Percentiles rank a stretch among this genome's conserved stretches.
These are phyloP conservation scores for Mycena galericulata DNA, from an alignment of 768 basidiomycete species.

Conservation along the genomic window DNA sequence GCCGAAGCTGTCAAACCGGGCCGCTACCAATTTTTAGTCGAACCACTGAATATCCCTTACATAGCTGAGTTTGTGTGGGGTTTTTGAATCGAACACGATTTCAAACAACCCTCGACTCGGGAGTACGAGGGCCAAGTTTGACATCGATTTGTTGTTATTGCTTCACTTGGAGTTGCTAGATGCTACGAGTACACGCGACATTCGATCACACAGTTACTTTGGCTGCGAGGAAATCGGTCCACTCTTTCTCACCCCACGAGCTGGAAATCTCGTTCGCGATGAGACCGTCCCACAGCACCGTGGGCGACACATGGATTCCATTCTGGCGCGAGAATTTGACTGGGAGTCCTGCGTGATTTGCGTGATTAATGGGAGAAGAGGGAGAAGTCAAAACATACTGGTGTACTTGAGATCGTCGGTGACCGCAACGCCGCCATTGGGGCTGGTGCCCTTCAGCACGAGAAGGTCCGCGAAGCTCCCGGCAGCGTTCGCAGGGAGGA, in stretches of 20 bases:
- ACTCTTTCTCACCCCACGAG: conserved; percentile 85
- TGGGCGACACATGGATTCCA: conserved; percentile 91
- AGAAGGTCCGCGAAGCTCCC: conserved; percentile 72
- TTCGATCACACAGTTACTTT: conserved; percentile 61
- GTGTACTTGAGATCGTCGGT: conserved; percentile 91
- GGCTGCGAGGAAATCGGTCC: conserved; percentile 77
- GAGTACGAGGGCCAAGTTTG: too few relatives aligned
- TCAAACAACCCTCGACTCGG: too few relatives aligned
- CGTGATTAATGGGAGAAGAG: neutral
- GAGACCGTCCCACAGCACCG: conserved; percentile 82
- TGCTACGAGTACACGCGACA: too few relatives aligned
- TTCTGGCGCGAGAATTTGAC: conserved; percentile 95
- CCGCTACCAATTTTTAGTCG: too few relatives aligned
- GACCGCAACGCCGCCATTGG: conserved; percentile 86
- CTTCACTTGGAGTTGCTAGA: too few relatives aligned
- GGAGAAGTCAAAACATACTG: conserved; percentile 59
- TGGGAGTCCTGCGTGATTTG: conserved; percentile 42
- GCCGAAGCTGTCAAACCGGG: too few relatives aligned
- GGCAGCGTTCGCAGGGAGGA: conserved; percentile 63
- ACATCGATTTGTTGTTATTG: too few relatives aligned
- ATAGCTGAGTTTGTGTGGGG: too few relatives aligned
- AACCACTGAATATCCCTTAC: too few relatives aligned
- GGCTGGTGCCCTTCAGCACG: conserved; percentile 64
- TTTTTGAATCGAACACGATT: too few relatives aligned
- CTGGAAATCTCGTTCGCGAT: conserved; percentile 81